A percentile compares a stretch with the other conserved stretches of the same genome.
Evolutionary conservation across 345 rosid genomes (phyloP).

Genomic region (Nephelium lappaceum): DNA sequence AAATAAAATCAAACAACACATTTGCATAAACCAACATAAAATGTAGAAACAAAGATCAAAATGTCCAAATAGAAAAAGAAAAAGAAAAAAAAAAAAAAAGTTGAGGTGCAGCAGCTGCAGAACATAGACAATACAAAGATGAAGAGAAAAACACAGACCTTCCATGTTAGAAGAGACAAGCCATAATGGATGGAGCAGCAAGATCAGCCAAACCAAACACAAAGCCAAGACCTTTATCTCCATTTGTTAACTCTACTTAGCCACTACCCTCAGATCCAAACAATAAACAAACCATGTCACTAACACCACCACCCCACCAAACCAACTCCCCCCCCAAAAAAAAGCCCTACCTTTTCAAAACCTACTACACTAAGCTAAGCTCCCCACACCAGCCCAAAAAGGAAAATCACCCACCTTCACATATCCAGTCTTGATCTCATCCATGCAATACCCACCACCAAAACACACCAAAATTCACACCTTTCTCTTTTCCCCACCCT

Average conservation of each 20-base stretch:
- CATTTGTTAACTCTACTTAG: slow-evolving; percentile 33
- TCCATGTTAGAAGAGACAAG: slow-evolving; percentile 73
- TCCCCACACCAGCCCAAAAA: slow-evolving; percentile 25
- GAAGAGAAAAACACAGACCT: slow-evolving; percentile 46
- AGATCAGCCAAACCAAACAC: slow-evolving; percentile 55
- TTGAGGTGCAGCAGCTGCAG: slow-evolving; percentile 13
- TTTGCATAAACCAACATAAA: slow-evolving; percentile 12
- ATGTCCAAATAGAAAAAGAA: not conserved
- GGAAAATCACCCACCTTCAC: slow-evolving; percentile 18
- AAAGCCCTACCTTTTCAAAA: slow-evolving; percentile 36
- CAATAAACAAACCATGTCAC: slow-evolving; percentile 46
- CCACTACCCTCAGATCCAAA: slow-evolving; percentile 75
- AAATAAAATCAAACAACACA: slow-evolving; percentile 10
- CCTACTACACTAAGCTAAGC: slow-evolving; percentile 20
- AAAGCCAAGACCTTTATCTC: slow-evolving; percentile 44
- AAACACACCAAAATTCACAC: not conserved
- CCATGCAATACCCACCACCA: slow-evolving; percentile 4
- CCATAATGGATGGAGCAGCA: slow-evolving; percentile 51
- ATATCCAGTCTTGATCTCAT: slow-evolving; percentile 31
- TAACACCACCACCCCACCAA: slow-evolving; percentile 8
- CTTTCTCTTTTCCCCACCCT: not conserved
- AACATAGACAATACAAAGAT: slow-evolving; percentile 1
- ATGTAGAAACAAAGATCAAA: slow-evolving; percentile 25
- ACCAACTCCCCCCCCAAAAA: slow-evolving; percentile 5
- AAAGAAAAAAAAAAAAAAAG: not conserved